These are phyloP conservation scores for Trametes pubescens DNA, from an alignment of 1,284 basidiomycete species.

Conservation along the genomic window DNA sequence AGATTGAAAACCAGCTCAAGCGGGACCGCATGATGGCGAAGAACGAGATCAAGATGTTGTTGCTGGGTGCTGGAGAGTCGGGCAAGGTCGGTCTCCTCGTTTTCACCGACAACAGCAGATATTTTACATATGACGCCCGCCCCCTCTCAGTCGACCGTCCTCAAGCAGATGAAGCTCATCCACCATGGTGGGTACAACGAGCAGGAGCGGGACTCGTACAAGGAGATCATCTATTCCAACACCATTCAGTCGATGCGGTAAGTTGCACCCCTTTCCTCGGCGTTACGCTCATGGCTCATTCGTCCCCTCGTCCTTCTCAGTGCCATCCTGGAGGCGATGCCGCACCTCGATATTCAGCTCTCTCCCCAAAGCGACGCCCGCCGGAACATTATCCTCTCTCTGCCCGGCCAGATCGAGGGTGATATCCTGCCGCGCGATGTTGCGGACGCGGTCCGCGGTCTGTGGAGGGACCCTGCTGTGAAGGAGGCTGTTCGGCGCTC, in stretches of 20 bases:
- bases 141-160: slow-evolving; percentile 77
- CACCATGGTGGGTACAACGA: slow-evolving; percentile 92
- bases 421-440: slow-evolving; percentile 84
- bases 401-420: slow-evolving; percentile 88
- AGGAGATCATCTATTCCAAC: slow-evolving; percentile 97
- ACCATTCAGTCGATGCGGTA: slow-evolving; percentile 96
- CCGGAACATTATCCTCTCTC: slow-evolving; percentile 78
- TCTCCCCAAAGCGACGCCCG: slow-evolving; percentile 78
- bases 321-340: slow-evolving; percentile 93
- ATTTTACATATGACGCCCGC: background rate
- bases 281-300: slow-evolving; percentile 5
- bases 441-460: slow-evolving; percentile 80
- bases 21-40: slow-evolving; percentile 90
- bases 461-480: slow-evolving; percentile 92
- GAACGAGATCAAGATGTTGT: slow-evolving; percentile 95
- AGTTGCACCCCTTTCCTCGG: slow-evolving; percentile 32
- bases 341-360: slow-evolving; percentile 72
- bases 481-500: slow-evolving; percentile 85
- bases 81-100: slow-evolving; percentile 68
- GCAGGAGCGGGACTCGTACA: slow-evolving; percentile 93
- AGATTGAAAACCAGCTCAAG: slow-evolving; percentile 96
- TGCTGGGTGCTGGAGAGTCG: slow-evolving; percentile 93
- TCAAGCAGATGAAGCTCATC: slow-evolving; percentile 98
- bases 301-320: slow-evolving; percentile 44
- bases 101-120: background rate